Evolutionary conservation across 2,329 filamentous ascomycete species (phyloP), one percentile per base, ranked within the genome.

Genomic region (Beauveria pseudobassiana): DNA sequence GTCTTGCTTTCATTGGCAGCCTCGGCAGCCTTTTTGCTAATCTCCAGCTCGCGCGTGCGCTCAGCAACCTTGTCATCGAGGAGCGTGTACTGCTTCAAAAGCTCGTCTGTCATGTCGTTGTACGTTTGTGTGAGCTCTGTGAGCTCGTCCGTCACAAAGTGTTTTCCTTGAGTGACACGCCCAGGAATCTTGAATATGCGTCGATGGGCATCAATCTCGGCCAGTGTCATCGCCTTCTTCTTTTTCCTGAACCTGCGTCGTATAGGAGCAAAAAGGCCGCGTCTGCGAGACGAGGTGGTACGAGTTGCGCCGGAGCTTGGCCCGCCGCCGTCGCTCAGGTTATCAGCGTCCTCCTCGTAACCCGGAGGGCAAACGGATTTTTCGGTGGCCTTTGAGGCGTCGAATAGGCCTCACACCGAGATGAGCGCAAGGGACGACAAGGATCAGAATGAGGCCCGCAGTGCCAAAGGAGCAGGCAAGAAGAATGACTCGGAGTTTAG

Each of bases 1-100:
- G 95, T 98, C 77, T 99, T 99, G 80, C 91, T 96, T 75, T 96
- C 90, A 69, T 96, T 97, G 6, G 93, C 93, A n/a, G 90, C 89
- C 73, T 96, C 93, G 2, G 93, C 93, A 1, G 91, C 91, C 75
- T 91, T 91, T 73, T 96, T 96, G 76, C 89, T 96, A 63, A 91
- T 85, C 70, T 96, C 91, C 1, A 97, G 80, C 73, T 97, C 90
- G 40, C 84, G 84, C 0, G 93, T 97, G 61, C 93, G 82, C 72
- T 93, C 87, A 6, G 85, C 85, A 1, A 97, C 93, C 68, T 93
- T 88, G 62, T 93, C 88, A 72, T 97, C 93, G 1, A 97, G 78
- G 12, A 85, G 86, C 40, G 87, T 86, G 69, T 96, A 97, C 69
- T 96, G 92, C 75, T 91, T 89, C 69, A 90, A 82, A 50, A 97